These are phyloP conservation scores for Suhomyces sp. DNA, from an alignment of 805 yeast species.

Conservation along the genomic window DNA sequence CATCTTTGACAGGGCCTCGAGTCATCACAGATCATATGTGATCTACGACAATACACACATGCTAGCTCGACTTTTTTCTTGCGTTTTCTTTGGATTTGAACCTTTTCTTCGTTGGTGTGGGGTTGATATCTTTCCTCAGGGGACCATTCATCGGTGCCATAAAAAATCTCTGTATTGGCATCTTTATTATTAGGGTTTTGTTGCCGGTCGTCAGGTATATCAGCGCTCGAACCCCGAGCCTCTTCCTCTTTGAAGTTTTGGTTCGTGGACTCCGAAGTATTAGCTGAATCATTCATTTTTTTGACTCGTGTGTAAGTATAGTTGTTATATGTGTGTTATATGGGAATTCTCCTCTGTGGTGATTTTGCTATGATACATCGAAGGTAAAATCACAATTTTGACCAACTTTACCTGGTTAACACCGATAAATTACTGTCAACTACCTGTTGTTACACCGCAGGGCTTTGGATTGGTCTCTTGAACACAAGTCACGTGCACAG, in stretches of 20 bases:
- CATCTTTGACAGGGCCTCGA: conserved; percentile 77
- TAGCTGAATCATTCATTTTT: not conserved
- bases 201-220: not conserved
- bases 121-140: not conserved
- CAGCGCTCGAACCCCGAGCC: conserved; percentile 1
- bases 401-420: not conserved
- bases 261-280: not conserved
- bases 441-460: not conserved
- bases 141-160: not conserved
- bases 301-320: not conserved
- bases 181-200: not conserved
- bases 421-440: not conserved
- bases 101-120: not conserved
- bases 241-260: not conserved
- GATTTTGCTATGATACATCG: not conserved
- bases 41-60: conserved; percentile 87
- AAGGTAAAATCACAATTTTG: not conserved
- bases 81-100: conserved; percentile 25
- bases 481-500: not conserved
- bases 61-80: conserved; percentile 62
- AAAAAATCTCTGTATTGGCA: not conserved
- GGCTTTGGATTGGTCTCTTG: not conserved
- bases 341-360: not conserved
- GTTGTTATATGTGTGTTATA: not conserved
- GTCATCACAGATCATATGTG: conserved; percentile 92